Evolutionary conservation across 176 grass and related monocot species (phyloP).

Genomic region (Avena eriantha): DNA sequence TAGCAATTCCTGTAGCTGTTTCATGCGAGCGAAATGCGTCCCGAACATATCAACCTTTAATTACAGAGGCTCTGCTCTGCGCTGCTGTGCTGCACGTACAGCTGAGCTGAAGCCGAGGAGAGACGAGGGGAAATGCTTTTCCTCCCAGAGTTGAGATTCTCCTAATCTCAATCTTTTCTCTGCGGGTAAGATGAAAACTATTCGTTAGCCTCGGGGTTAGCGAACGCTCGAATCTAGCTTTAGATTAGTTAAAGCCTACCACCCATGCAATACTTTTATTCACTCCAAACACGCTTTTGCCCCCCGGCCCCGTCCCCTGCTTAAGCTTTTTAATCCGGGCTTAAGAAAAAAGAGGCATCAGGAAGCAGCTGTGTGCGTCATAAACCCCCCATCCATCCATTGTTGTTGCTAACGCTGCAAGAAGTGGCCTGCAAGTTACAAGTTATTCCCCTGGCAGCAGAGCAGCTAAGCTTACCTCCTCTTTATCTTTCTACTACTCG

Average conservation of each 20-base stretch:
- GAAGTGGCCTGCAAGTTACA: constrained; percentile 68
- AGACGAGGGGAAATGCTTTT: constrained; percentile 29
- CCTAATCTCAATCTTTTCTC: constrained; percentile 57
- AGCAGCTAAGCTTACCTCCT: constrained; percentile 29
- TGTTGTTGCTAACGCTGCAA: constrained; percentile 36
- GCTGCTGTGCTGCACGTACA: background rate
- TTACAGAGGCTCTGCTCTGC: constrained; percentile 17
- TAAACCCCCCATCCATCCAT: constrained; percentile 14
- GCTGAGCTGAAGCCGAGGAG: constrained; percentile 9
- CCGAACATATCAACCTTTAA: background rate
- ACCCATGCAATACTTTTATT: constrained; percentile 61
- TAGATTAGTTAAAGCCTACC: constrained; percentile 62
- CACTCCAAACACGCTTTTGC: constrained; percentile 61
- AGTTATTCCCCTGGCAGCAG: constrained; percentile 52
- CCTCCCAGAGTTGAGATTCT: constrained; percentile 47
- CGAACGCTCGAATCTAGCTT: constrained; percentile 65
- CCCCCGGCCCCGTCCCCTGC: background rate
- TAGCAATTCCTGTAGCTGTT: background rate
- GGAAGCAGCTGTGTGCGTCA: constrained; percentile 17
- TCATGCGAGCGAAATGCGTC: background rate
- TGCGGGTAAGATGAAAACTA: constrained; percentile 52
- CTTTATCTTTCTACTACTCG: constrained; percentile 54
- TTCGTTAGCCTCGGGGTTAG: constrained; percentile 55
- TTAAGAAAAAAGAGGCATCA: constrained; percentile 47
- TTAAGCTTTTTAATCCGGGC: constrained; percentile 46